A percentile compares a stretch with the other conserved stretches of the same genome.
phyloP scores from a whole-genome alignment of 2,329 filamentous ascomycete species.

The Penicillium aurantiogriseum region DNA sequence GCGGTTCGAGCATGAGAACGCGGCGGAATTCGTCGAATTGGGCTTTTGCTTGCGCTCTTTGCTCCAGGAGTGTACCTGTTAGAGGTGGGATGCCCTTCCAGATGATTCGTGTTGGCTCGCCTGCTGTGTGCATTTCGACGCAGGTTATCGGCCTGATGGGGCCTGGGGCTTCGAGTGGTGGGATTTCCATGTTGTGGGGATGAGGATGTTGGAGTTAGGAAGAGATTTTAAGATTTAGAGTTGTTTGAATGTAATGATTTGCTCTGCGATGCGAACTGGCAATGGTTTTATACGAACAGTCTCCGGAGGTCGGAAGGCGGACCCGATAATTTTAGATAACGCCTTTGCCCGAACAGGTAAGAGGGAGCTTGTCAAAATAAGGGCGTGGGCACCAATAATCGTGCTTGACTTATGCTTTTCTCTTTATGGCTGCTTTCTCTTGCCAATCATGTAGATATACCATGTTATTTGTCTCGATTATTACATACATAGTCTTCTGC shows the following conservation, averaged over 20 bases:
- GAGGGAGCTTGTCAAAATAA: background rate
- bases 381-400: background rate
- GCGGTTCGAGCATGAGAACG: constrained; percentile 48
- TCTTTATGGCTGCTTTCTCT: background rate
- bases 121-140: constrained; percentile 51
- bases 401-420: background rate
- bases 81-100: constrained; percentile 42
- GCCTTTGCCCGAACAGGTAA: background rate
- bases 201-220: background rate
- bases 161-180: constrained; percentile 1
- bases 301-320: background rate
- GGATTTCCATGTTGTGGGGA: background rate
- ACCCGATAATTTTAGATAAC: background rate
- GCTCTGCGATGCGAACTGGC: background rate
- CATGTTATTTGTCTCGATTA: no score
- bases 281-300: background rate
- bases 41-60: constrained; percentile 40
- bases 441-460: background rate
- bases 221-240: background rate
- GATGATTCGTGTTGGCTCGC: constrained; percentile 51
- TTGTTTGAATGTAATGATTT: background rate
- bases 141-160: constrained; percentile 26
- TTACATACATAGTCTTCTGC: background rate
- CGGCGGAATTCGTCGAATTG: constrained; percentile 44
- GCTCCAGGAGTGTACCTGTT: constrained; percentile 42